These are phyloP conservation scores for Alternaria sp. DNA, from an alignment of 2,329 filamentous ascomycete species.

Conservation along the genomic window DNA sequence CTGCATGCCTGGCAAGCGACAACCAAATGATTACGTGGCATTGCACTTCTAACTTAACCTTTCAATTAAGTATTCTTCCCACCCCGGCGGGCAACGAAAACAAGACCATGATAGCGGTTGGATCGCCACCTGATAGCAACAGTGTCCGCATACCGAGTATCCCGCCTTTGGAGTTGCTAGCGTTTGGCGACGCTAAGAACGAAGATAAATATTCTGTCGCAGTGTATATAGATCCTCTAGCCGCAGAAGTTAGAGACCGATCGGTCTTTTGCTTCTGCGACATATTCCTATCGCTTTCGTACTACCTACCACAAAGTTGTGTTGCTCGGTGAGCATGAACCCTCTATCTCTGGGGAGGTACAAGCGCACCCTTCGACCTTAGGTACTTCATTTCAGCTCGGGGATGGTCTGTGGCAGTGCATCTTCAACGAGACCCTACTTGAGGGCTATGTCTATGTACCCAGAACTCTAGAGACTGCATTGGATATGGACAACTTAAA, in stretches of 20 bases:
- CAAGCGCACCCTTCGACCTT: neutral
- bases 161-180: conserved; percentile 20
- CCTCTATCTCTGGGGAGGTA: conserved; percentile 12
- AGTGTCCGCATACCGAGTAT: conserved; percentile 27
- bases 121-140: conserved; percentile 11
- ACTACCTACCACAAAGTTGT: conserved; percentile 37
- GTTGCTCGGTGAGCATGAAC: conserved; percentile 28
- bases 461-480: conserved; percentile 4
- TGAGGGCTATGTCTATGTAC: conserved; percentile 37
- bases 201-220: conserved; percentile 2
- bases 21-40: conserved; percentile 41
- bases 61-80: conserved; percentile 36
- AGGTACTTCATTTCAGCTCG: conserved; percentile 21
- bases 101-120: conserved; percentile 29
- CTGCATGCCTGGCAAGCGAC: conserved; percentile 35
- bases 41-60: conserved; percentile 28
- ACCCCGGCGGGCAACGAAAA: conserved; percentile 15
- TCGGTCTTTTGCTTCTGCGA: too few relatives aligned
- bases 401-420: conserved; percentile 39
- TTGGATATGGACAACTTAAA: neutral
- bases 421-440: conserved; percentile 39
- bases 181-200: neutral
- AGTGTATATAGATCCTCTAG: too few relatives aligned
- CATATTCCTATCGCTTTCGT: conserved; percentile 33
- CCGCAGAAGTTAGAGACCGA: too few relatives aligned